Conservation (phyloP, 768 basidiomycete species). For the Boletus bicolor region DNA sequence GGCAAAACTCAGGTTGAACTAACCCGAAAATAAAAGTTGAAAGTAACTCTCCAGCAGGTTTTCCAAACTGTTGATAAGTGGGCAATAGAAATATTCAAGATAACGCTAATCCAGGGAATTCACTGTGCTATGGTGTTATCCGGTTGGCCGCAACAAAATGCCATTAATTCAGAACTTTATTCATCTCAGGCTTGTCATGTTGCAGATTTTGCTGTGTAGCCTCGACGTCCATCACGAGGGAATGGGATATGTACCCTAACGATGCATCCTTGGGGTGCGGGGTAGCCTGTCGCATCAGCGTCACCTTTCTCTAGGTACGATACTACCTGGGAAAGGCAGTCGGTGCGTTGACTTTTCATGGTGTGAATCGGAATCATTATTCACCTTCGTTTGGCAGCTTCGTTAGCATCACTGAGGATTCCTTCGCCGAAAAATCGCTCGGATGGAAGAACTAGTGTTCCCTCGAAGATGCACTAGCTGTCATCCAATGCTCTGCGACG, state of each 20-base stretch:
- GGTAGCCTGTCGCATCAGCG: neutral
- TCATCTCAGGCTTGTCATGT: neutral
- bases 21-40: no score
- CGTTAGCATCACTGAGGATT: slow-evolving; percentile 53
- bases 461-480: slow-evolving; percentile 53
- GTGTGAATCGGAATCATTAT: neutral
- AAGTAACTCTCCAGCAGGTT: no score
- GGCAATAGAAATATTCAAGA: no score
- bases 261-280: no score
- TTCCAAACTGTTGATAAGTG: no score
- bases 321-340: slow-evolving; percentile 54
- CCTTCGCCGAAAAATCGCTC: slow-evolving; percentile 43
- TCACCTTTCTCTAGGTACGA: slow-evolving; percentile 36
- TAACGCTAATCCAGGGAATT: no score
- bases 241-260: no score
- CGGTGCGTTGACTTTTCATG: slow-evolving; percentile 33
- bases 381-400: slow-evolving; percentile 33
- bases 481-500: slow-evolving; percentile 40
- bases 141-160: no score
- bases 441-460: slow-evolving; percentile 47
- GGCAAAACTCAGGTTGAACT: no score
- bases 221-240: slow-evolving; percentile 39
- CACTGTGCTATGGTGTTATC: no score
- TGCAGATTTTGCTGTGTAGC: slow-evolving; percentile 12
- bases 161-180: no score